Percentiles rank a stretch among this genome's conserved stretches.
Conservation (phyloP, 2,329 filamentous ascomycete genomes). For the Ramularia collo-cygni region DNA sequence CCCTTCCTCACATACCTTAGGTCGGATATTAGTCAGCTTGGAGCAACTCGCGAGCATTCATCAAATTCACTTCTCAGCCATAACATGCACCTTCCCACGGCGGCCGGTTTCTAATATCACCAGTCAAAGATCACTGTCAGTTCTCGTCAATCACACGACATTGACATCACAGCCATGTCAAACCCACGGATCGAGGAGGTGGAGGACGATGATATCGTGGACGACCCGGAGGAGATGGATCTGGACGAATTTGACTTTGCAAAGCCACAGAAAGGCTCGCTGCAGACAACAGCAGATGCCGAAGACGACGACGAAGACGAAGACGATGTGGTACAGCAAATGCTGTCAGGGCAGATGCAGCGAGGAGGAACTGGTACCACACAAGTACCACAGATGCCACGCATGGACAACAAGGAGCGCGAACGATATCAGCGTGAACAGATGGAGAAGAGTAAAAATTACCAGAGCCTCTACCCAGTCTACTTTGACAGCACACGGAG, state of each 20-base stretch:
- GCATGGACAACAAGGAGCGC: conserved; percentile 27
- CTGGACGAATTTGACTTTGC: conserved; percentile 57
- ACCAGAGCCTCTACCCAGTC: conserved; percentile 85
- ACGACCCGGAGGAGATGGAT: conserved; percentile 81
- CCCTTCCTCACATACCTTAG: too few species aligned
- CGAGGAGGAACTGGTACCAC: conserved; percentile 20
- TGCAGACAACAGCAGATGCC: conserved; percentile 12
- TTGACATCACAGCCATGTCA: conserved; percentile 58
- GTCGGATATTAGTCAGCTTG: too few species aligned
- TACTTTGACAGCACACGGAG: conserved; percentile 81
- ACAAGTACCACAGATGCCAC: conserved; percentile 15
- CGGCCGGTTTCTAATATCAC: too few species aligned
- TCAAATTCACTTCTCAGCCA: too few species aligned
- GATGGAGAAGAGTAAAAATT: conserved; percentile 60
- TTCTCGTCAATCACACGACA: too few species aligned
- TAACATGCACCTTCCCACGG: too few species aligned
- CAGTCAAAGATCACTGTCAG: too few species aligned
- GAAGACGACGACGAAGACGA: neutral
- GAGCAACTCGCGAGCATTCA: too few species aligned
- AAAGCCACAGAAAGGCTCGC: conserved; percentile 21
- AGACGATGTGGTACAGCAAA: conserved; percentile 19
- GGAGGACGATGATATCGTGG: conserved; percentile 60
- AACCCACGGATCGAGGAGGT: conserved; percentile 88
- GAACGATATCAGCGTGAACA: conserved; percentile 36
- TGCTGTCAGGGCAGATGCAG: conserved; percentile 20